Percentiles rank a stretch among this genome's conserved stretches.
phyloP scores from a whole-genome alignment of 2,329 filamentous ascomycete species.

The Cytospora schulzeri region DNA sequence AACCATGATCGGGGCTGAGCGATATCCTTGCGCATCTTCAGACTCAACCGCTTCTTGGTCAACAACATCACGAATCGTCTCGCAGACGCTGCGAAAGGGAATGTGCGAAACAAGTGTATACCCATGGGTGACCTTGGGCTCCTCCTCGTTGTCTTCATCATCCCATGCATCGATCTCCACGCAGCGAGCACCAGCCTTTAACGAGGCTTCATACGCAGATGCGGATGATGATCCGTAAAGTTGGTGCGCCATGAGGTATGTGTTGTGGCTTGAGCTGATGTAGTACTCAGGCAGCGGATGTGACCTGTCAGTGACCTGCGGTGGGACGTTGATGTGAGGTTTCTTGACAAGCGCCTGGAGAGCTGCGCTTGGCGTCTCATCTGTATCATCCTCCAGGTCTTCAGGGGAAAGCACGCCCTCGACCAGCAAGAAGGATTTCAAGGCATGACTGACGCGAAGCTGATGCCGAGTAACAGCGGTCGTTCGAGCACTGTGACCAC shows the following conservation, averaged over 20 bases:
- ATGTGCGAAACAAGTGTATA: slow-evolving; percentile 69
- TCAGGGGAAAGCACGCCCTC: slow-evolving; percentile 50
- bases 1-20: slow-evolving; percentile 60
- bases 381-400: slow-evolving; percentile 49
- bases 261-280: slow-evolving; percentile 74
- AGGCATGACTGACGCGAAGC: slow-evolving; percentile 60
- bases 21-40: slow-evolving; percentile 40
- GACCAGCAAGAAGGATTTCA: slow-evolving; percentile 58
- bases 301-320: slow-evolving; percentile 56
- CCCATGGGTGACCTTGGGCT: slow-evolving; percentile 72
- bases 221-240: slow-evolving; percentile 65
- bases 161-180: slow-evolving; percentile 78
- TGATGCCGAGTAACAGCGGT: slow-evolving; percentile 52
- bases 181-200: slow-evolving; percentile 66
- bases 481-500: slow-evolving; percentile 56
- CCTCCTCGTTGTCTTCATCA: slow-evolving; percentile 58
- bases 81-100: slow-evolving; percentile 65
- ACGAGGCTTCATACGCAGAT: slow-evolving; percentile 63
- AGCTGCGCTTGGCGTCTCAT: slow-evolving; percentile 46
- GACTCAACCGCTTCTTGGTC: slow-evolving; percentile 58
- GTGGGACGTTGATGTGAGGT: slow-evolving; percentile 60
- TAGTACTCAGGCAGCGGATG: slow-evolving; percentile 70
- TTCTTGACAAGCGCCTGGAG: slow-evolving; percentile 56
- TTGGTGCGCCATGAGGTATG: slow-evolving; percentile 71
- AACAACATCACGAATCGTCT: slow-evolving; percentile 63